Percentiles rank a stretch among this genome's conserved stretches.
Evolutionary conservation across 371 early-diverging fungal genomes (phyloP).

Genomic region (Actinomortierella ambigua): DNA sequence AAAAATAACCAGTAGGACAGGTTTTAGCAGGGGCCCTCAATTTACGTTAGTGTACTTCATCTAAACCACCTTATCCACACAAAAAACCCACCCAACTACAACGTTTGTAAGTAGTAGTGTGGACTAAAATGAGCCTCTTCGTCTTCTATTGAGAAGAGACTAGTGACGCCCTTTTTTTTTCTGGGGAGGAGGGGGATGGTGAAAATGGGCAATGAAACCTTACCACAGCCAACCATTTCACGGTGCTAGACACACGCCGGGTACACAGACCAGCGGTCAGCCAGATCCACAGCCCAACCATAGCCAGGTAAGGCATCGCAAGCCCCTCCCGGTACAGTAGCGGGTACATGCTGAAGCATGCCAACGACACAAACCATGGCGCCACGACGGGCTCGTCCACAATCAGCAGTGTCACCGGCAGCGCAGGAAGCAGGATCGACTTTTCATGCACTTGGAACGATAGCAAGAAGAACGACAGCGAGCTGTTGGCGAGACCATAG

Average conservation of each 20-base stretch:
- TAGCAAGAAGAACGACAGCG: constrained; percentile 90
- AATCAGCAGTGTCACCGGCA: constrained; percentile 78
- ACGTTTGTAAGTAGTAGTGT: too few relatives aligned
- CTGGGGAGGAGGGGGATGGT: constrained; percentile 13
- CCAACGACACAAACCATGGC: constrained; percentile 75
- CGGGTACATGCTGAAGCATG: constrained; percentile 92
- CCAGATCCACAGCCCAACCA: constrained; percentile 74
- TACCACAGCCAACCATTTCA: constrained; percentile 18
- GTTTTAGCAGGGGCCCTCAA: too few relatives aligned
- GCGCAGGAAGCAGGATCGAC: constrained; percentile 83
- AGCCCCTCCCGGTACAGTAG: constrained; percentile 78
- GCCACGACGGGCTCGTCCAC: constrained; percentile 62
- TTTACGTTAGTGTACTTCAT: too few relatives aligned
- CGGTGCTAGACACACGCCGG: constrained; percentile 22
- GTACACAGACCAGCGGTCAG: constrained; percentile 47
- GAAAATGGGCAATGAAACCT: constrained; percentile 28
- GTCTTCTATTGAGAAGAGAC: background rate
- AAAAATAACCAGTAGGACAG: constrained; percentile 2
- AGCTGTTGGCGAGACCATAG: constrained; percentile 73
- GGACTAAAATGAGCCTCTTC: too few relatives aligned
- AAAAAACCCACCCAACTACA: too few relatives aligned
- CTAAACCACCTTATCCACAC: too few relatives aligned
- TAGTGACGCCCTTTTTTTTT: constrained; percentile 1
- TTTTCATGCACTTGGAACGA: constrained; percentile 99
- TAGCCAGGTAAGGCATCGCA: constrained; percentile 65